Conservation (phyloP, 768 basidiomycete genomes). For the Tricholoma flavovirens region DNA sequence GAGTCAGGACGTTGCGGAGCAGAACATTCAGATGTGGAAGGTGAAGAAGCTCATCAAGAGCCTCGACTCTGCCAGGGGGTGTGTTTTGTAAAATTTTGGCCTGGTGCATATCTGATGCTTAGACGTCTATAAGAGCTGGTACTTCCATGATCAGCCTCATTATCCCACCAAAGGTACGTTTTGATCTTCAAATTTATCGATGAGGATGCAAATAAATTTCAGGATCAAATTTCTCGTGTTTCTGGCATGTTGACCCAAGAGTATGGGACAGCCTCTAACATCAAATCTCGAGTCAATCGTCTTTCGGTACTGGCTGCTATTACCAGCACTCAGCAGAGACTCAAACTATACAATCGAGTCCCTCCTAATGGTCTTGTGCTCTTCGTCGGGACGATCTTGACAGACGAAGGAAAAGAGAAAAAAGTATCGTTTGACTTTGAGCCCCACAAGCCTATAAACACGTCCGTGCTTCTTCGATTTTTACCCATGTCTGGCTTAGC, state of each 20-base stretch:
- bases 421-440: slow-evolving; percentile 98
- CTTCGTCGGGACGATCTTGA: slow-evolving; percentile 96
- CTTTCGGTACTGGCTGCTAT: slow-evolving; percentile 97
- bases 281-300: slow-evolving; percentile 98
- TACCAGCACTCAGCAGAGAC: slow-evolving; percentile 93
- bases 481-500: slow-evolving; percentile 3
- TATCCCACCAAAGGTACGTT: slow-evolving; percentile 82
- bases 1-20: slow-evolving; percentile 84
- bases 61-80: slow-evolving; percentile 92
- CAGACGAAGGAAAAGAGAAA: slow-evolving; percentile 99
- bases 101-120: slow-evolving; percentile 20
- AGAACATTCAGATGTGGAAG: slow-evolving; percentile 98
- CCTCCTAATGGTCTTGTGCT: slow-evolving; percentile 96
- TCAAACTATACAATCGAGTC: slow-evolving; percentile 95
- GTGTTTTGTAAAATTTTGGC: slow-evolving; percentile 11
- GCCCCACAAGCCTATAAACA: slow-evolving; percentile 98
- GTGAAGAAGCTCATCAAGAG: slow-evolving; percentile 99
- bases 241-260: slow-evolving; percentile 97
- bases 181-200: slow-evolving; percentile 9
- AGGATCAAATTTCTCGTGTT: slow-evolving; percentile 93
- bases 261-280: slow-evolving; percentile 98
- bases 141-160: slow-evolving; percentile 99
- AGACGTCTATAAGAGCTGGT: slow-evolving; percentile 56
- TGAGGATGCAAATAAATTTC: slow-evolving; percentile 8
- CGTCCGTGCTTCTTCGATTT: slow-evolving; percentile 47